Percentiles rank a stretch among this genome's conserved stretches.
Conservation (phyloP, 2,329 filamentous ascomycete species). For the Leptographium flavum region DNA sequence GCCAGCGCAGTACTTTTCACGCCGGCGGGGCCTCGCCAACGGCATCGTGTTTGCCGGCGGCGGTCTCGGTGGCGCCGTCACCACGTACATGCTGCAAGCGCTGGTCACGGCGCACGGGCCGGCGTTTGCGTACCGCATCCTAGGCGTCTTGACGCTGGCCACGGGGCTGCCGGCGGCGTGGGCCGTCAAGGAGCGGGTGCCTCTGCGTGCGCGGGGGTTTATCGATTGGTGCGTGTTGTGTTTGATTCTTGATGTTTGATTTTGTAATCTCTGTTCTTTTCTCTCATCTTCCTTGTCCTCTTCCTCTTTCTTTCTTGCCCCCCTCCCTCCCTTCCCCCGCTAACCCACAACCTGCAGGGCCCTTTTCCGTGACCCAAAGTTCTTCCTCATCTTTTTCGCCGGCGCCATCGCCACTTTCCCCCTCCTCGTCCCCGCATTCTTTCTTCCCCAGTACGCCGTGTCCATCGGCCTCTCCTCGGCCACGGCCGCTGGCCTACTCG, state of each 20-base stretch:
- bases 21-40: conserved; percentile 30
- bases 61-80: conserved; percentile 32
- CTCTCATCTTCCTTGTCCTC: not conserved
- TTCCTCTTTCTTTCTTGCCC: too few relatives aligned
- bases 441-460: conserved; percentile 39
- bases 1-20: conserved; percentile 32
- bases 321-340: not conserved
- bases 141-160: conserved; percentile 34
- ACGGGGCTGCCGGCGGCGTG: conserved; percentile 42
- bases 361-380: conserved; percentile 36
- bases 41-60: conserved; percentile 29
- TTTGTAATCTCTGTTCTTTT: not conserved
- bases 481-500: conserved; percentile 41
- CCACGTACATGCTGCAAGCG: conserved; percentile 25
- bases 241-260: too few relatives aligned
- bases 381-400: conserved; percentile 36
- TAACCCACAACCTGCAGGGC: conserved; percentile 11
- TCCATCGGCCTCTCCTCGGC: conserved; percentile 38
- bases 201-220: conserved; percentile 23
- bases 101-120: conserved; percentile 26
- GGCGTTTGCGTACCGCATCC: conserved; percentile 36
- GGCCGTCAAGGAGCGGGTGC: conserved; percentile 32
- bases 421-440: conserved; percentile 46
- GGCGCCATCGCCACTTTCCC: conserved; percentile 44
- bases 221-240: conserved; percentile 30